Base-by-base conservation (phyloP, 805 yeast genomes). In the Tetrapisispora nanseiensis region DNA sequence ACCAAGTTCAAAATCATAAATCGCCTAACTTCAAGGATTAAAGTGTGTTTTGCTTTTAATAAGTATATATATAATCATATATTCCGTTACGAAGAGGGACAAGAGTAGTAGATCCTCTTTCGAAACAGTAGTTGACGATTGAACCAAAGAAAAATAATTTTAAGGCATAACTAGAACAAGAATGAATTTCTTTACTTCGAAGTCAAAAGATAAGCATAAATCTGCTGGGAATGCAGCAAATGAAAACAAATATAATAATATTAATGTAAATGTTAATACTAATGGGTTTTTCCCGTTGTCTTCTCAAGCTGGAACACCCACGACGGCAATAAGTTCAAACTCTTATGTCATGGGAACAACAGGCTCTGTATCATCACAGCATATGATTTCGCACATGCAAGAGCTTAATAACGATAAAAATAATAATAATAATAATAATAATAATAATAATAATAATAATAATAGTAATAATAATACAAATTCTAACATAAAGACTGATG, bases 281-380 rank as follows among this genome's bases (percentile, higher is more conserved):
- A 8, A 11, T 26, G 31, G 57, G 55, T 19, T 56, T 63, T 29
- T 65, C 13, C 64, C 57, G 39, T 61, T 75, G 42, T 46, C 59
- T 6, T 47, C 55, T 66, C 75, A 47, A 68, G 67, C 75, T 1
- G 68, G 78, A 1, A 68, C 78, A 5, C 84, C 89, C 16, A 80
- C 90, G 2, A 81, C 84, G 2, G 87, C 87, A 0, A 62, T 82
- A 9, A 70, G 78, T 37, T 74, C 75, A 46, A 72, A 71, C 44
- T 72, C 81, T 2, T 71, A 77, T 60, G 89, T 76, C 1, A 74
- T 79, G 60, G 89, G 87, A 2, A 80, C 86, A 5, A 80, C 82
- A 1, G 69, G 74, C 9, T 13, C 30, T 9, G 66, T 64, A 37
- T 58, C 67, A 3, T 63, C 55, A 3, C 67, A 52, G 51, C 55